Conservation (phyloP, 2,329 filamentous ascomycete genomes). For the Ophiostoma populinum region DNA sequence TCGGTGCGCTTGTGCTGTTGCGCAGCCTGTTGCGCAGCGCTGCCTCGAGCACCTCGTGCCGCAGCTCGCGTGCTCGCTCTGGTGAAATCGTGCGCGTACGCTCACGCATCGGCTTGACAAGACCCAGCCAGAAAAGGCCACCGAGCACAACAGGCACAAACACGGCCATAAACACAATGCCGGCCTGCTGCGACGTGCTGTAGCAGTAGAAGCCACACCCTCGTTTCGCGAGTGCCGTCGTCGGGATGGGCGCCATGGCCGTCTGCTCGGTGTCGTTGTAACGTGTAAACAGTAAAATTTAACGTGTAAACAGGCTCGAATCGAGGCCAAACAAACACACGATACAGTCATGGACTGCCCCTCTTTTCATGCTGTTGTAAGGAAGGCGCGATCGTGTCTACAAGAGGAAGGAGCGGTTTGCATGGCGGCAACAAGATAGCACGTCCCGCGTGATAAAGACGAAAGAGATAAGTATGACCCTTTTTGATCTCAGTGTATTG, state of each 20-base stretch:
- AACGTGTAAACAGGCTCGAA: neutral
- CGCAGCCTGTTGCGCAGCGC: neutral
- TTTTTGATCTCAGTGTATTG: too few species aligned
- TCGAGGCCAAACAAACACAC: too few species aligned
- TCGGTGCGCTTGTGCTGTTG: neutral
- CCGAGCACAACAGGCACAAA: constrained; percentile 15
- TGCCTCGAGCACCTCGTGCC: neutral
- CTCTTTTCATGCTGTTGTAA: too few species aligned
- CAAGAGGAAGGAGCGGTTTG: too few species aligned
- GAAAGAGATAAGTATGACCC: too few species aligned
- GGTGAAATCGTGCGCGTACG: neutral
- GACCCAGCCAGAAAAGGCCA: constrained; percentile 18
- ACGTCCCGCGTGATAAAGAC: too few species aligned
- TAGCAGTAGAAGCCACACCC: constrained; percentile 23
- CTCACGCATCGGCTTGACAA: constrained; percentile 6
- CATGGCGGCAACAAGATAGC: too few species aligned
- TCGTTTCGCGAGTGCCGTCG: neutral
- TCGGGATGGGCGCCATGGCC: neutral
- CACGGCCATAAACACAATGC: constrained; percentile 22
- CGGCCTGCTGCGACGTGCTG: constrained; percentile 20
- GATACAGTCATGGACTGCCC: too few species aligned
- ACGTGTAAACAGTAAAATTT: neutral
- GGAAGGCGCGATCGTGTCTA: too few species aligned
- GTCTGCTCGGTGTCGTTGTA: neutral
- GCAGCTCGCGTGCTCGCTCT: neutral